Conservation (phyloP, 2,329 filamentous ascomycete species). For the Orbilia oligospora region DNA sequence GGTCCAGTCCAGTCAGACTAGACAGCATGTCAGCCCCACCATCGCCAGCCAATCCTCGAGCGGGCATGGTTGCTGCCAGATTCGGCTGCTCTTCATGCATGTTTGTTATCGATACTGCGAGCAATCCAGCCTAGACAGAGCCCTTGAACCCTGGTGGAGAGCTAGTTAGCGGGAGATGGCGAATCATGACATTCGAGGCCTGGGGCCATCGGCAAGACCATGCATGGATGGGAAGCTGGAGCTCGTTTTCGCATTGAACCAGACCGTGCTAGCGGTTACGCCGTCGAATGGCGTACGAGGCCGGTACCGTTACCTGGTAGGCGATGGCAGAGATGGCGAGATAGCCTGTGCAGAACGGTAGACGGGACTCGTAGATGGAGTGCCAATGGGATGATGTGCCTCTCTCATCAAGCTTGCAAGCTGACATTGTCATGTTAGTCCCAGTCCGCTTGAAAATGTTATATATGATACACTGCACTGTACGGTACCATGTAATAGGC, state of each 20-base stretch:
- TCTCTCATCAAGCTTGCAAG: slow-evolving; percentile 38
- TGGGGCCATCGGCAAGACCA: slow-evolving; percentile 50
- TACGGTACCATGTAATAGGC: no score
- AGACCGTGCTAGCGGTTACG: slow-evolving; percentile 41
- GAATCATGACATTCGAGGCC: slow-evolving; percentile 47
- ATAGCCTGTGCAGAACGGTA: slow-evolving; percentile 32
- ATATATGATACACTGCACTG: slow-evolving; percentile 2
- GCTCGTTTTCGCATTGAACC: slow-evolving; percentile 54
- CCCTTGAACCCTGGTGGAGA: slow-evolving; percentile 46
- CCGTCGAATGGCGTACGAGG: slow-evolving; percentile 55
- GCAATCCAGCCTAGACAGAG: slow-evolving; percentile 38
- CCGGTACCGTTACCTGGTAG: slow-evolving; percentile 58
- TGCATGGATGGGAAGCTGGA: slow-evolving; percentile 35
- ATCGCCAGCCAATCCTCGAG: slow-evolving; percentile 48
- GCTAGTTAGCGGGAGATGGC: slow-evolving; percentile 57
- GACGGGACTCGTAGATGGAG: slow-evolving; percentile 36
- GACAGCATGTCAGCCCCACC: slow-evolving; percentile 60
- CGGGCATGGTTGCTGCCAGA: slow-evolving; percentile 33
- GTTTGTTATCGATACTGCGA: slow-evolving; percentile 57
- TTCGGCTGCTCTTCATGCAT: slow-evolving; percentile 43
- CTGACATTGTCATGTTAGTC: slow-evolving; percentile 13
- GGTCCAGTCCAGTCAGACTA: slow-evolving; percentile 24
- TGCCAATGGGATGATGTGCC: slow-evolving; percentile 57
- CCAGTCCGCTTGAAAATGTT: slow-evolving; percentile 1
- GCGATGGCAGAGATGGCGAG: slow-evolving; percentile 50